Evolutionary conservation across 2,329 filamentous ascomycete genomes (phyloP), one percentile per base, ranked within the genome.

Genomic region (Pseudogymnoascus sp.): DNA sequence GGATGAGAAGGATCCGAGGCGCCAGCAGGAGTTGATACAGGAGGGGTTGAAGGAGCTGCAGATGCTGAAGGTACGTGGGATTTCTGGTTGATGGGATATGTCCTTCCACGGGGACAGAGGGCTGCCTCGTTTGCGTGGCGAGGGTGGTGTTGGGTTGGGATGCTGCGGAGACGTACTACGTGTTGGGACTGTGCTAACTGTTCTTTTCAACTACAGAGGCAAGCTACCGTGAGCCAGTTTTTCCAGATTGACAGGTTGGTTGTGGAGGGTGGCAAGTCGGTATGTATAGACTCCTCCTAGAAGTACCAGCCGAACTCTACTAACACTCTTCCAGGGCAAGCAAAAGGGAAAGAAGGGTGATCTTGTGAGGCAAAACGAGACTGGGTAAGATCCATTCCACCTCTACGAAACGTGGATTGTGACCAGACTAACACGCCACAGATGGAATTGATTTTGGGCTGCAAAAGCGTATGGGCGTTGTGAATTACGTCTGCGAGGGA

Each of bases 211-310:
- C 34, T 66, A 71, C 79, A 97, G 95, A 88, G 95, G 74, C 95
- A 97, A 88, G 96, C 93, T 10, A 83, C 95, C 61, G 86, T 99
- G 73, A 96, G 92, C 74, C 90, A 96, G 74, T 97, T 97, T 78
- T 97, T 91, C 79, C 90, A 97, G 77, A 77, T 96, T 67, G 93
- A 97, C 73, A 83, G 86, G 73, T 83, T 99, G 76, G 95, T 99
- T 12, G 90, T 99, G 0, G 95, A 99, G 77, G 90, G 90, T 16
- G 88, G 90, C 65, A 88, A 91, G 75, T 86, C 88, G 71, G 88
- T 91, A 82, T 68, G 83, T 78, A 66, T 29, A 10, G 23, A 39
- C 62, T 60, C 39, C 14, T 60, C 62, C 14, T 6, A 11, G 23
- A 29, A 12, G 10, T 37, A 18, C 7, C 16, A 40, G n/a, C 3